A percentile compares a stretch with the other conserved stretches of the same genome.
Conservation (phyloP, 2,329 filamentous ascomycete species). For the Cadophora malorum region DNA sequence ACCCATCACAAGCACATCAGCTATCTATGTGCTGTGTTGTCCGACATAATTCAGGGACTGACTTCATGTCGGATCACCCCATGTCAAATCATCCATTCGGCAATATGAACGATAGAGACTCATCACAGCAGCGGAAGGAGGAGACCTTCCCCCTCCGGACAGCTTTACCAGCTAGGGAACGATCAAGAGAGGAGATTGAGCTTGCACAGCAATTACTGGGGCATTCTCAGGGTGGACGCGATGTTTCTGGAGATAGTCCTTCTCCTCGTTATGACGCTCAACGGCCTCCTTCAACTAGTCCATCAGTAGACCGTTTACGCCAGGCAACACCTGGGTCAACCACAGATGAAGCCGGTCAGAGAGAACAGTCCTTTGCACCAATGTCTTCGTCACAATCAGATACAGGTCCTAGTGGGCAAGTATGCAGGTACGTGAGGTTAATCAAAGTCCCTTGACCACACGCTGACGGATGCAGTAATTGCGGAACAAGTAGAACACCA, state of each 20-base stretch:
- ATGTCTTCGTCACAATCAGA: conserved; percentile 26
- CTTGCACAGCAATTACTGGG: conserved; percentile 37
- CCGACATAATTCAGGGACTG: conserved; percentile 35
- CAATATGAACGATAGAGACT: conserved; percentile 37
- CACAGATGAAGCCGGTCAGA: conserved; percentile 34
- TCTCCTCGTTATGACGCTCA: conserved; percentile 32
- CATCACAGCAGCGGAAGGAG: conserved; percentile 31
- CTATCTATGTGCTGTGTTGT: conserved; percentile 40
- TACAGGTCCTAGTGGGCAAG: conserved; percentile 60
- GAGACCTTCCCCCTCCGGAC: conserved; percentile 36
- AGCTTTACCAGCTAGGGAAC: conserved; percentile 33
- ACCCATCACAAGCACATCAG: neutral
- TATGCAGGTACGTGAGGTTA: conserved; percentile 68
- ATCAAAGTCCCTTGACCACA: neutral
- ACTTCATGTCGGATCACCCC: conserved; percentile 42
- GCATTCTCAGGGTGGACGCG: conserved; percentile 34
- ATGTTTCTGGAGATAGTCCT: conserved; percentile 23
- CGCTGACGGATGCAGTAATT: conserved; percentile 70
- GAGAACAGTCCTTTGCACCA: conserved; percentile 34
- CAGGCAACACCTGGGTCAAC: conserved; percentile 33
- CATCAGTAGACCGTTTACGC: conserved; percentile 26
- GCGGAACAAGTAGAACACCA: conserved; percentile 90
- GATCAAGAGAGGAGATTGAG: conserved; percentile 40
- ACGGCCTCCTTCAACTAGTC: conserved; percentile 31
- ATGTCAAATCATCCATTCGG: conserved; percentile 18